Conservation (phyloP, 371 early-diverging fungal species). For the Zychaea mexicana region DNA sequence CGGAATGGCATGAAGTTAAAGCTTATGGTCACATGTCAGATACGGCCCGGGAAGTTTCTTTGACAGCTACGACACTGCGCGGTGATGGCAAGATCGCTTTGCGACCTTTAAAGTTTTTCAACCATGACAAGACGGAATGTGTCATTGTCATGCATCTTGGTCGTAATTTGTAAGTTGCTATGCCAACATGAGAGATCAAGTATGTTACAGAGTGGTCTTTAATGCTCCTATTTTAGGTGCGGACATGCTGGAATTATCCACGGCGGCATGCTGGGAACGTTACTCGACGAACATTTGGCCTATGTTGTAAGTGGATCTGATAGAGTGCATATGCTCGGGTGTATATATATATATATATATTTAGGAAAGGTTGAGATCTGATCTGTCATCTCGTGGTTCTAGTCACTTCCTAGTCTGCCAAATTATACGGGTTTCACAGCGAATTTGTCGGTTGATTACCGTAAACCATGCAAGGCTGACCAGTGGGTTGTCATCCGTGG, state of each 20-base stretch:
- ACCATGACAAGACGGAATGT: conserved; percentile 43
- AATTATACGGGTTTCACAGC: conserved; percentile 76
- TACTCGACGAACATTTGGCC: conserved; percentile 69
- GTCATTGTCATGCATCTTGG: conserved; percentile 43
- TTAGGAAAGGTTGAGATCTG: neutral
- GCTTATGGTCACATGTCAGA: conserved; percentile 42
- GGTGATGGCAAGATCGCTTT: conserved; percentile 51
- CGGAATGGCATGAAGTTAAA: conserved; percentile 41
- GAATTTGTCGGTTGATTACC: conserved; percentile 74
- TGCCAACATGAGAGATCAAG: no score
- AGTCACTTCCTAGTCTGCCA: conserved; percentile 63
- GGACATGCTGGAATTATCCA: conserved; percentile 81
- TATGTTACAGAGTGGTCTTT: no score
- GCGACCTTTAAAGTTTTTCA: conserved; percentile 46
- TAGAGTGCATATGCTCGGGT: no score
- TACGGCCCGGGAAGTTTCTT: conserved; percentile 39
- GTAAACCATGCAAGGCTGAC: conserved; percentile 66
- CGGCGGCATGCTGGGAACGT: conserved; percentile 74
- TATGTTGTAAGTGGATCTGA: conserved; percentile 53
- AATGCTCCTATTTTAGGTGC: no score
- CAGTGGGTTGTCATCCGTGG: conserved; percentile 69
- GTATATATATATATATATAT: neutral
- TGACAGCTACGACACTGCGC: conserved; percentile 58
- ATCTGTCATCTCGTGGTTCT: neutral
- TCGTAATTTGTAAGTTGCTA: conserved; percentile 36